phyloP scores from a whole-genome alignment of 1,139 yeast genomes.

The Geotrichum phurueaensis region DNA sequence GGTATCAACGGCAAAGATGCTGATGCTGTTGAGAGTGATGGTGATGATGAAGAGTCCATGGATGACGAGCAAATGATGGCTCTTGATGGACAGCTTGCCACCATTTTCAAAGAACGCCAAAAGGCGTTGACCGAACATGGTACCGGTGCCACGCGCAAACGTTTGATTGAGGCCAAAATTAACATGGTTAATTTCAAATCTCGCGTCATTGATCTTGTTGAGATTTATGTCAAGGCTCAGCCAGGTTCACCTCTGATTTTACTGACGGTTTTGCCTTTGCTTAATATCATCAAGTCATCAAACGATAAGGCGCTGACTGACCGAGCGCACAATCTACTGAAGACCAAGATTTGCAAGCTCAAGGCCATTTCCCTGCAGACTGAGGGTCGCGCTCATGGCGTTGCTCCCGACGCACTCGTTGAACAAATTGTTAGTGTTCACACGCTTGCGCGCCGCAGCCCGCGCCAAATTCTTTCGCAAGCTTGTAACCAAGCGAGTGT shows the following conservation, averaged over 20 bases:
- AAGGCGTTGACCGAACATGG: constrained; percentile 24
- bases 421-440: constrained; percentile 33
- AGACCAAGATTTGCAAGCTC: constrained; percentile 55
- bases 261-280: constrained; percentile 51
- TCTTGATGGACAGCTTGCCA: constrained; percentile 76
- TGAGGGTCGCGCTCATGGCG: constrained; percentile 25
- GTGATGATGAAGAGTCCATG: constrained; percentile 73
- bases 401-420: constrained; percentile 19
- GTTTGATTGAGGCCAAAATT: constrained; percentile 58
- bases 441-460: constrained; percentile 40
- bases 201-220: constrained; percentile 71
- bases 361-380: constrained; percentile 29
- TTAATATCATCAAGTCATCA: constrained; percentile 58
- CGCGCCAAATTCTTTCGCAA: constrained; percentile 47
- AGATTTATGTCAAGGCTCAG: constrained; percentile 49
- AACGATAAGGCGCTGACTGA: constrained; percentile 63
- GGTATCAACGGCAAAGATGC: constrained; percentile 40
- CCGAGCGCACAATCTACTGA: constrained; percentile 68
- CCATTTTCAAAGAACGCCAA: constrained; percentile 66
- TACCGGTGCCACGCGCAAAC: constrained; percentile 22
- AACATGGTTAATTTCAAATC: constrained; percentile 75
- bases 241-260: constrained; percentile 42
- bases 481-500: constrained; percentile 62
- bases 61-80: constrained; percentile 98
- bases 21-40: constrained; percentile 34